Evolutionary conservation across 257 asterid species (phyloP).

Genomic region (Nicotiana paniculata): DNA sequence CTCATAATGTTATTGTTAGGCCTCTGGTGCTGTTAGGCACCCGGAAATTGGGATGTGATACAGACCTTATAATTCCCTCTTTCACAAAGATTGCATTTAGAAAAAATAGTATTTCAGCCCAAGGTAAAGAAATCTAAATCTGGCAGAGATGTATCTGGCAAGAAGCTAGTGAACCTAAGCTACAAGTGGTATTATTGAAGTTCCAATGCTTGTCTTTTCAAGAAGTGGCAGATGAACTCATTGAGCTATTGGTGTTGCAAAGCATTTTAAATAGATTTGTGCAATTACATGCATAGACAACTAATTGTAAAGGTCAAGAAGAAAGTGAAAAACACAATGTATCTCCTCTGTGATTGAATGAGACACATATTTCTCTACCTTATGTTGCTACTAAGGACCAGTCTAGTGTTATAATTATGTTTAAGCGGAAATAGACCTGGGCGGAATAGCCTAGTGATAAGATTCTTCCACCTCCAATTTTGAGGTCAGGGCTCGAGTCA

Average conservation of each 20-base stretch:
- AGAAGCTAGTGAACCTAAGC: background rate
- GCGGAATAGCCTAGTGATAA: background rate
- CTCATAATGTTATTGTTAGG: background rate
- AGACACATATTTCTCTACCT: background rate
- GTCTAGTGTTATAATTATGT: background rate
- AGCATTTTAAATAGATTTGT: background rate
- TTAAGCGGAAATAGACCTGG: background rate
- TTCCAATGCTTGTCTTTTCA: background rate
- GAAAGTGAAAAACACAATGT: background rate
- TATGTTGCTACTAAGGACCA: background rate
- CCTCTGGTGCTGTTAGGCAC: background rate
- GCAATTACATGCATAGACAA: background rate
- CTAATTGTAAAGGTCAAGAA: background rate
- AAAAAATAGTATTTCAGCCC: background rate
- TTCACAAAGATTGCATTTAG: background rate
- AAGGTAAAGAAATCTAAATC: background rate
- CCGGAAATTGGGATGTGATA: background rate
- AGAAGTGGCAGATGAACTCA: background rate
- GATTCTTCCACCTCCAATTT: background rate
- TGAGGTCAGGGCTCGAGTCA: background rate
- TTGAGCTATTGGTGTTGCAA: background rate
- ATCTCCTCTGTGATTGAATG: background rate
- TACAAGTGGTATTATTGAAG: background rate
- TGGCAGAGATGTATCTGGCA: background rate
- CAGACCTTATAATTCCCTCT: background rate